A percentile compares a stretch with the other conserved stretches of the same genome.
Conservation (phyloP, 148 eudicot genomes). For the Linanthus parryae region DNA sequence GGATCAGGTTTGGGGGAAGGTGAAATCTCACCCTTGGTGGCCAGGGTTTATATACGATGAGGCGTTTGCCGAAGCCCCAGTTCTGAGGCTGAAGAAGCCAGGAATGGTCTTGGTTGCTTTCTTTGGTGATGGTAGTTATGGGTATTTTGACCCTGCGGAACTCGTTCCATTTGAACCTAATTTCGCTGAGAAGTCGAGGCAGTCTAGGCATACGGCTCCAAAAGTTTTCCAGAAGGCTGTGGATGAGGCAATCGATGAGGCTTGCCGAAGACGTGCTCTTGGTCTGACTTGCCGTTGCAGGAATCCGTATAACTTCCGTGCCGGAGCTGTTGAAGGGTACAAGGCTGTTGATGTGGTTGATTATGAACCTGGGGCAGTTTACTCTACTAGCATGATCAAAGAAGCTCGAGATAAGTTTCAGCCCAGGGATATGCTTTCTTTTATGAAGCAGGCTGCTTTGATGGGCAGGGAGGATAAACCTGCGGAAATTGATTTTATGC, state of each 20-base stretch:
- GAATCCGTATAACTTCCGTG: conserved; percentile 54
- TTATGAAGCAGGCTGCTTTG: conserved; percentile 55
- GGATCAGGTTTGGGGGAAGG: conserved; percentile 99
- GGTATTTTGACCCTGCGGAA: conserved; percentile 82
- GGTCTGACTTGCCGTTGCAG: conserved; percentile 81
- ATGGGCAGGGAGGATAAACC: conserved; percentile 25
- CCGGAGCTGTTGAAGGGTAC: conserved; percentile 39
- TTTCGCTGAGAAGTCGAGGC: conserved; percentile 63
- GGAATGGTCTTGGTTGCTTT: conserved; percentile 86
- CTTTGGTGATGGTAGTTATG: conserved; percentile 93
- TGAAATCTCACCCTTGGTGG: conserved; percentile 99
- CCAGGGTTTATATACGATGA: conserved; percentile 79
- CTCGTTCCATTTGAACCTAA: conserved; percentile 62
- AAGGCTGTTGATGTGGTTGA: conserved; percentile 63
- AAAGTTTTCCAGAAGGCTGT: conserved; percentile 65
- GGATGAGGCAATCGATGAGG: conserved; percentile 83
- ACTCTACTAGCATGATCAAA: conserved; percentile 51
- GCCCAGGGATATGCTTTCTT: conserved; percentile 43
- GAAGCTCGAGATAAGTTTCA: conserved; percentile 61
- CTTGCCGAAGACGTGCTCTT: conserved; percentile 54
- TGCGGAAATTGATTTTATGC: conserved; percentile 36
- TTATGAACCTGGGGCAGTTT: conserved; percentile 53
- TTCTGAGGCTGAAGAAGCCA: conserved; percentile 55
- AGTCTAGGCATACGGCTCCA: conserved; percentile 52
- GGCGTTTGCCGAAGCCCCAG: conserved; percentile 58